phyloP scores from a whole-genome alignment of 75 land plant genomes.

The Larix kaempferi region DNA sequence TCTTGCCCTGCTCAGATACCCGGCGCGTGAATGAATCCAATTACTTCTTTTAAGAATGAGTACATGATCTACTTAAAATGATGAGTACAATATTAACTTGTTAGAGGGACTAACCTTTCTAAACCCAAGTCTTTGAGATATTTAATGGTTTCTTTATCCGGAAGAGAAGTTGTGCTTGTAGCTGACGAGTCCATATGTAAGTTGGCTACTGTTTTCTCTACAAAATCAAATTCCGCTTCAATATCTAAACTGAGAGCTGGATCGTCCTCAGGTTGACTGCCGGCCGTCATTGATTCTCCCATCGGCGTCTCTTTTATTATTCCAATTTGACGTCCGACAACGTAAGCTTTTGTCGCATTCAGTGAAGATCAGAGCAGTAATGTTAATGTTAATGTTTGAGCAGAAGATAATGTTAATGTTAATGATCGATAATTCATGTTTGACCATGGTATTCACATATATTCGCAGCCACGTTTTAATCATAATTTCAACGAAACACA shows the following conservation, averaged over 20 bases:
- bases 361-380: too few relatives aligned
- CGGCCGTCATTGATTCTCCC: conserved; percentile 39
- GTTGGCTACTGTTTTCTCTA: conserved; percentile 13
- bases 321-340: too few relatives aligned
- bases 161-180: neutral
- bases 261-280: too few relatives aligned
- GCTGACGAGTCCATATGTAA: conserved; percentile 2
- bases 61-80: neutral
- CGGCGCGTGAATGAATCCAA: neutral
- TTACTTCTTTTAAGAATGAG: neutral
- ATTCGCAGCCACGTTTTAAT: too few relatives aligned
- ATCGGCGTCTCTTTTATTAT: conserved; percentile 22
- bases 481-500: too few relatives aligned
- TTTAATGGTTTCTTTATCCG: conserved; percentile 30
- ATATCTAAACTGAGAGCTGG: conserved; percentile 11
- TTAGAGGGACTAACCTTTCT: conserved; percentile 23
- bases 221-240: conserved; percentile 17
- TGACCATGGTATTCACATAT: too few relatives aligned
- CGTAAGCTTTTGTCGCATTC: too few relatives aligned
- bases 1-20: conserved; percentile 26
- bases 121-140: conserved; percentile 25
- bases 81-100: neutral
- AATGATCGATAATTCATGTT: too few relatives aligned
- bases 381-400: too few relatives aligned
- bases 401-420: too few relatives aligned